Base-by-base conservation (phyloP, 257 asterid species). In the Ehretia macrophylla region DNA sequence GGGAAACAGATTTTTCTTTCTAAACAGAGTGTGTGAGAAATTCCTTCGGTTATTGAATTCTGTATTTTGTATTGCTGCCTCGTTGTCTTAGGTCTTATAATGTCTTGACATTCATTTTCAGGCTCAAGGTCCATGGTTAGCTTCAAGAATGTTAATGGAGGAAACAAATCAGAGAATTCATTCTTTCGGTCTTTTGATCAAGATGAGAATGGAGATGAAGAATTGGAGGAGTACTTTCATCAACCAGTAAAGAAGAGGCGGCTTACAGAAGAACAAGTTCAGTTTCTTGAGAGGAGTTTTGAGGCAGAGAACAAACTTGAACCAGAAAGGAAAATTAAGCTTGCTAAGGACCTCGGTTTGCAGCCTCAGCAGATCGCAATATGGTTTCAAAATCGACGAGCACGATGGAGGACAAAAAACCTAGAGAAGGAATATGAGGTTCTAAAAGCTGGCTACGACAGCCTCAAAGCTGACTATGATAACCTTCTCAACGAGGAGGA, bases 311-410 rank as follows among this genome's bases (percentile, higher is more conserved):
- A 83, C 62, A 88, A 75, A 67, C 95, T 88, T 1, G 96, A 88
- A 57, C 95, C 93, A 3, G 96, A 81, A 40, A 74, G 84, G 76
- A 88, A 85, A 67, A 57, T 68, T 45, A 83, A 83, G 75, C 92
- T 88, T 47, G 96, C 96, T 18, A 85, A 85, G 63, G 96, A 88
- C 58, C 95, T 88, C 0, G 83, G 84, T 4, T 58, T 88, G 73
- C 84, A 74, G 73, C 92, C 96, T 17, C 74, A 92, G 40, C 96
- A 88, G 73, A 67, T 88, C 53, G 89, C 95, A 0, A 79, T 88
- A 50, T 88, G 96, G 96, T 88, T 88, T 70, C 96, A 88, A 58
- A 88, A 87, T 54, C 85, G 96, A 11, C 73, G 94, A 61, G 96
- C 96, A 0, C 80, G 96, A 11, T 87, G 86, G 81, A 88, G 83